Conservation (phyloP, 768 basidiomycete genomes). For the Cystofilobasidium capitatum region DNA sequence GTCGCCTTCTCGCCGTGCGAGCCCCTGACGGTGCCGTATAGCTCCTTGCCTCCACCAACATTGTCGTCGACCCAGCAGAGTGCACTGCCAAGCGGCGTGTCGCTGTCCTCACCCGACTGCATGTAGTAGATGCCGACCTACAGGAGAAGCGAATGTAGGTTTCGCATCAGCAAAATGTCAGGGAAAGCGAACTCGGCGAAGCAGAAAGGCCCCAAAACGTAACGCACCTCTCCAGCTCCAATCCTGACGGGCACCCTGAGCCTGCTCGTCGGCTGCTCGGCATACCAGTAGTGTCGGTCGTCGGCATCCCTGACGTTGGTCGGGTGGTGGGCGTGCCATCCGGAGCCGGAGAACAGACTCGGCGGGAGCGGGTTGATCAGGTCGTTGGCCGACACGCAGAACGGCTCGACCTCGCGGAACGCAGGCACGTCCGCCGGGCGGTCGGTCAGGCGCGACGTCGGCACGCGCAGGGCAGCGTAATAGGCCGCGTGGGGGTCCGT, state of each 20-base stretch:
- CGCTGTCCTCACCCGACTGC: conserved; percentile 51
- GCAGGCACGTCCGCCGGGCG: conserved; percentile 43
- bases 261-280: conserved; percentile 70
- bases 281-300: conserved; percentile 80
- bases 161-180: not conserved
- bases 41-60: conserved; percentile 58
- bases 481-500: conserved; percentile 35
- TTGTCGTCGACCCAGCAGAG: conserved; percentile 99
- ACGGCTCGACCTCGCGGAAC: conserved; percentile 81
- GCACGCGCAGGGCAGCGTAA: conserved; percentile 49
- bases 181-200: not conserved
- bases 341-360: conserved; percentile 83
- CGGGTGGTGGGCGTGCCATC: conserved; percentile 76
- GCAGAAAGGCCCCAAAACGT: not conserved
- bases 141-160: not conserved
- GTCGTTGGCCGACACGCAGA: conserved; percentile 93
- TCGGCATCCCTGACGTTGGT: conserved; percentile 45
- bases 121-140: conserved; percentile 68
- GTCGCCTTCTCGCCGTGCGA: conserved; percentile 53
- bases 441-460: conserved; percentile 58
- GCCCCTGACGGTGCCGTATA: conserved; percentile 63
- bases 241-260: conserved; percentile 73
- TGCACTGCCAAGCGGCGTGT: conserved; percentile 48
- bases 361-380: conserved; percentile 94
- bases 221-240: conserved; percentile 69